Evolutionary conservation across 371 early-diverging fungal species (phyloP).

Genomic region (Mortierella sp.): DNA sequence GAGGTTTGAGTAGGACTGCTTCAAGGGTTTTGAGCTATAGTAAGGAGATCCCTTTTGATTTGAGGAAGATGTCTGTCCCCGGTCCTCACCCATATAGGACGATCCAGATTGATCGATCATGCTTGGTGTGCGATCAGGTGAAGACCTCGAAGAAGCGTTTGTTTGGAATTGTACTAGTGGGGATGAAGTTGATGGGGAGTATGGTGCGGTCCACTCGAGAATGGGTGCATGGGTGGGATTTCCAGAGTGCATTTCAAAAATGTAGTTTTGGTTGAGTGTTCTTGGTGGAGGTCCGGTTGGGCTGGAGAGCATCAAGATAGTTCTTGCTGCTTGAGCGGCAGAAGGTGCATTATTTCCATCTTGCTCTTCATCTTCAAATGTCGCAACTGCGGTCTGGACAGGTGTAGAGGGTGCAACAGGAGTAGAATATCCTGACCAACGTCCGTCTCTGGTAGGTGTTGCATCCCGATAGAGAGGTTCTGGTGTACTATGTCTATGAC

Average conservation of each 20-base stretch:
- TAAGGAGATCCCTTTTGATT: constrained; percentile 11
- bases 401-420: constrained; percentile 23
- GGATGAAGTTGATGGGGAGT: constrained; percentile 39
- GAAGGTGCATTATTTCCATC: constrained; percentile 29
- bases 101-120: not conserved
- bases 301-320: constrained; percentile 53
- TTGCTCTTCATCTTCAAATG: constrained; percentile 26
- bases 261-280: constrained; percentile 33
- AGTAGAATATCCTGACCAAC: constrained; percentile 25
- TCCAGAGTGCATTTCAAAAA: constrained; percentile 34
- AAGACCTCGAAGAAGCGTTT: constrained; percentile 22
- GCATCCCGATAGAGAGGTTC: constrained; percentile 35
- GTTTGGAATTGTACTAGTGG: constrained; percentile 38
- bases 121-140: constrained; percentile 18
- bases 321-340: constrained; percentile 35
- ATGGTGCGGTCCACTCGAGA: constrained; percentile 37
- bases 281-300: constrained; percentile 45
- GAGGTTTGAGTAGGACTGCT: constrained; percentile 24
- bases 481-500: constrained; percentile 15
- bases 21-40: constrained; percentile 4
- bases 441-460: constrained; percentile 16
- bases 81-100: constrained; percentile 12
- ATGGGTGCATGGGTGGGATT: constrained; percentile 34
- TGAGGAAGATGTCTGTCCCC: constrained; percentile 1
- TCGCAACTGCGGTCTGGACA: not conserved